Base-by-base conservation (phyloP, 805 yeast species). In the Vanderwaltozyma tropicalis region DNA sequence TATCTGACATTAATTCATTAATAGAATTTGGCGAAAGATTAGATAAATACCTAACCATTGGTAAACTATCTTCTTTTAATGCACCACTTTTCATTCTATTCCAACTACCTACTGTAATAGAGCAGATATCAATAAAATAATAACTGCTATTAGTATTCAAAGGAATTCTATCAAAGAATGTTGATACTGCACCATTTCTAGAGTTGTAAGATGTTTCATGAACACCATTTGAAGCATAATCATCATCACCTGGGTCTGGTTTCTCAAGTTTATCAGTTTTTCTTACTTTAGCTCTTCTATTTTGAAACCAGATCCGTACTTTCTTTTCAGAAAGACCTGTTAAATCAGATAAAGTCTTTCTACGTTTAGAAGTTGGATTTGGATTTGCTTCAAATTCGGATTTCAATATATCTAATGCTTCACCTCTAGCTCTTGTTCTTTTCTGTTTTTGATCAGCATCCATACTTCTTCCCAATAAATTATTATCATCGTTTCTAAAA, bases 261-360 rank as follows among this genome's bases (percentile, higher is more conserved):
- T n/a, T n/a, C n/a, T n/a, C n/a, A 3, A 28, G 10, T 17, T 33
- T 32, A 15, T 29, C 36, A 9, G 28, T 15, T 21, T 81, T 81
- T 50, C 87, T 68, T 31, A 76, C 69, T 55, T 82, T 83, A 16
- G 92, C 92, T 44, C 96, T 64, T 49, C 88, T 66, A 55, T 86
- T 86, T 58, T 87, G 96, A 52, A 85, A 87, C 96, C 96, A 87
- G 31, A 87, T 87, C 39, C 95, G 69, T 2, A 87, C 95, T 12
- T 88, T 84, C 44, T 92, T 72, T 49, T 87, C 95, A 12, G 87
- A 74, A 83, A 86, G 79, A 15, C 80, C 82, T 1, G 94, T 82
- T 42, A 69, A 69, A 2, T 71, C 75, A 28, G 92, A 76, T 28
- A 87, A 76, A 22, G 68, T 71, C 50, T 78, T 78, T 29, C 96